Base-by-base conservation (phyloP, 2,329 filamentous ascomycete genomes). In the Penicillium concentricum region DNA sequence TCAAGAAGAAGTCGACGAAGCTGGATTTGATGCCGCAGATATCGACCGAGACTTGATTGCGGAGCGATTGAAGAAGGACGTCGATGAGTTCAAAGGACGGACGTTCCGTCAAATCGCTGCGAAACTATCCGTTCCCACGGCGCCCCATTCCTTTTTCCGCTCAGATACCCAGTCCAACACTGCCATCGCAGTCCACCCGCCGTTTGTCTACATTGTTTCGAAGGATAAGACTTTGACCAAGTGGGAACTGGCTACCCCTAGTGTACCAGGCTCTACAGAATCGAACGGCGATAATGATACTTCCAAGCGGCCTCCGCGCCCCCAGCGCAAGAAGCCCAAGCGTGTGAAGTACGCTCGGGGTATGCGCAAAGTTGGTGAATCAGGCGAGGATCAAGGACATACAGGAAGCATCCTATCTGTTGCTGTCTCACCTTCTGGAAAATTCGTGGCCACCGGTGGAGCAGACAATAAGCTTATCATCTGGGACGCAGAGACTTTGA, bases 11-110 rank as follows among this genome's bases (percentile, higher is more conserved):
- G 87, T 91, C 56, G 88, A 95, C 66, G 89, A 91, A 62, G 83
- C 83, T 51, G 94, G 92, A 38, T 99, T 97, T 70, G 92, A 99
- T 76, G 94, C 94, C 8, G 92, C 88, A 66, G 91, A 97, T 51
- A 90, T 99, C 57, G 94, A 97, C 76, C 84, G 89, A 57, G 94
- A 99, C 71, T 79, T 97, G 66, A 92, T 99, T 67, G 92, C 93
- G 41, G 90, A 96, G 74, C 82, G 92, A 66, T 79, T 99, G 67
- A 87, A 93, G 74, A 91, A 97, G 76, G 94, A 97, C 72, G 90
- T 94, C 42, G 86, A 94, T 51, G 94, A 97, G 77, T 85, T 86
- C 54, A 97, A 97, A 78, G 94, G 94, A 56, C 88, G 89, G 66
- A 83, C 96, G 48, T 97, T 96, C 77, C 85, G 91, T 50, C 85